These are phyloP conservation scores for Nothophoma quercina DNA, from an alignment of 2,329 filamentous ascomycete species.

Conservation along the genomic window DNA sequence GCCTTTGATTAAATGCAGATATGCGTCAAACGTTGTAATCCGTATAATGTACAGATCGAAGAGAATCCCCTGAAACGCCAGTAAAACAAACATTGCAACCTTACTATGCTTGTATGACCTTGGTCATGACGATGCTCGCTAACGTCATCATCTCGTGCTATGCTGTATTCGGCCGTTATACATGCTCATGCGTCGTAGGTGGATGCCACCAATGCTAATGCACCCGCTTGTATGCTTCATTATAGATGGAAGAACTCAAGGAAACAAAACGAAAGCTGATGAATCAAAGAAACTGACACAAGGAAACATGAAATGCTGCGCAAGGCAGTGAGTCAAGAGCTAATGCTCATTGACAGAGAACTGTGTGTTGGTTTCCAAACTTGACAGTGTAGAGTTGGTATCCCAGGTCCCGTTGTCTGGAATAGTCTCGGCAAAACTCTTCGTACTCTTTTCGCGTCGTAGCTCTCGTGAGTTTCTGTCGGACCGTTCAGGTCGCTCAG, in stretches of 20 bases:
- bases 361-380: constrained; percentile 26
- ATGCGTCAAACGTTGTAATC: not conserved
- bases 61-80: constrained; percentile 8
- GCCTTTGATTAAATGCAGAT: no score
- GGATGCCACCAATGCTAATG: constrained; percentile 14
- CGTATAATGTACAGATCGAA: constrained; percentile 14
- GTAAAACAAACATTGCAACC: not conserved
- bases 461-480: constrained; percentile 22
- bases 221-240: constrained; percentile 14
- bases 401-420: constrained; percentile 39
- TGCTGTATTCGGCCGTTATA: constrained; percentile 17
- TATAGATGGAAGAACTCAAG: constrained; percentile 1
- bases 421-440: constrained; percentile 21
- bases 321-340: not conserved
- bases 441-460: constrained; percentile 24
- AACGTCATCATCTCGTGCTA: constrained; percentile 18
- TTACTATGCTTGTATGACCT: constrained; percentile 2
- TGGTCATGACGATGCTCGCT: constrained; percentile 13
- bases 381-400: constrained; percentile 32
- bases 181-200: constrained; percentile 15
- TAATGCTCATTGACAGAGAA: constrained; percentile 20
- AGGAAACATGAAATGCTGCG: not conserved
- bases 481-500: constrained; percentile 19
- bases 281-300: not conserved
- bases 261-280: not conserved